Evolutionary conservation across 768 basidiomycete genomes (phyloP), one percentile per base, ranked within the genome.

Genomic region (Tricholoma terreum): DNA sequence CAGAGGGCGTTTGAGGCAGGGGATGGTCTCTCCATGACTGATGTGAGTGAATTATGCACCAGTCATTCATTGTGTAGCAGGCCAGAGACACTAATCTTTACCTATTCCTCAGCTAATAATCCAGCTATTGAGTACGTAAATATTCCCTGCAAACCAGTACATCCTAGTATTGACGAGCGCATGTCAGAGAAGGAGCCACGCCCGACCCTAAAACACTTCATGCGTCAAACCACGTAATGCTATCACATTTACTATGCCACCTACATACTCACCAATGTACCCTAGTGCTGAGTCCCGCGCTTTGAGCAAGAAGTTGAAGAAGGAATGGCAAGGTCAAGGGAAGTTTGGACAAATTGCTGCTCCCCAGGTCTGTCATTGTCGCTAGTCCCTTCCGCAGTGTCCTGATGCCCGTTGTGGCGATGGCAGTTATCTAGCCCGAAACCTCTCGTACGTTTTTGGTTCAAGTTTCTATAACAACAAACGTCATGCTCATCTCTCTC

Each of bases 21-120:
- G 34, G 54, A 55, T 11, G 54, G 54, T 10, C 17, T n/a, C 17
- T 55, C 54, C 8, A 46, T 55, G 40, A 55, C 43, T 14, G 11
- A 27, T 17, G 54, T 55, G 33, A 46, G 36, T 4, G 15, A 7
- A 6, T 11, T 51, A 30, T 6, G 14, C 33, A 33, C n/a, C n/a
- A 3, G 19, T 50, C 6, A 15, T 31, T 6, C 33, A 17, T 4
- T 34, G 4, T 52, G 9, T 24, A 17, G 9, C 0, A 40, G 9
- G 14, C 22, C 7, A 53, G 14, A 4, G 21, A 42, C 24, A 7
- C 14, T 27, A 4, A 3, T 27, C 11, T 17, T 52, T 21, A 5
- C 22, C 36, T 7, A n/a, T 17, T 11, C 11, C 7, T 52, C 22
- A 53, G 52, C n/a, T 53, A 8, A 42, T 53, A 9, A 31, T 42